Evolutionary conservation across 2,329 filamentous ascomycete species (phyloP).

Genomic region (Phoma sp.): DNA sequence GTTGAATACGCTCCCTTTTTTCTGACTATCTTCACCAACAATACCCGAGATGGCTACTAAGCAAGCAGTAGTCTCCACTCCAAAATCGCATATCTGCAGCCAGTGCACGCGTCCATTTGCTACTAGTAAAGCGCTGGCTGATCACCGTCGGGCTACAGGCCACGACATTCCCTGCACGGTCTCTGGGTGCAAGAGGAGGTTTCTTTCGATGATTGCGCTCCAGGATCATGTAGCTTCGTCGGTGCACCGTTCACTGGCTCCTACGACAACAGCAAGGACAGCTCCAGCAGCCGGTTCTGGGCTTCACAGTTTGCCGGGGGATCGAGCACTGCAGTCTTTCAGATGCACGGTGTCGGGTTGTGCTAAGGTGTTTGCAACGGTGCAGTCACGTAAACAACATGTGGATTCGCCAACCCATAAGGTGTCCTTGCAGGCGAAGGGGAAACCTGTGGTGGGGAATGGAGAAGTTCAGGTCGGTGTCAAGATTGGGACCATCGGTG

Average conservation of each 20-base stretch:
- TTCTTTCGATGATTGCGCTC: not conserved
- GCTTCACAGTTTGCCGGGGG: too few species aligned
- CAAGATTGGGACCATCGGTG: not conserved
- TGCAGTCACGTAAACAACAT: not conserved
- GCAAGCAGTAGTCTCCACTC: not conserved
- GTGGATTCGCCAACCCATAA: not conserved
- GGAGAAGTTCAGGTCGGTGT: not conserved
- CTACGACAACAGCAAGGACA: too few species aligned
- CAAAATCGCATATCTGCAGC: not conserved
- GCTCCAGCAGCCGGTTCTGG: too few species aligned
- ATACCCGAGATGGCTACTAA: not conserved
- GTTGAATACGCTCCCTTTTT: not conserved
- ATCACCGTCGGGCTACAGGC: not conserved
- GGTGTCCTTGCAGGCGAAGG: too few species aligned
- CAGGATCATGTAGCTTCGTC: not conserved
- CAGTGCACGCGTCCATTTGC: not conserved
- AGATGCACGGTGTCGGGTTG: not conserved
- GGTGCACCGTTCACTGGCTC: not conserved
- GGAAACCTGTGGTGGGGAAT: not conserved
- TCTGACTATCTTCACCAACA: not conserved
- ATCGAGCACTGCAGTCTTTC: not conserved
- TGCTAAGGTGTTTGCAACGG: not conserved
- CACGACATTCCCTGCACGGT: not conserved
- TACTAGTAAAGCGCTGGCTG: not conserved
- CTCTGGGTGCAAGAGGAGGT: not conserved